Conservation (phyloP, 2,329 filamentous ascomycete genomes). For the Zymoseptoria crescenta region DNA sequence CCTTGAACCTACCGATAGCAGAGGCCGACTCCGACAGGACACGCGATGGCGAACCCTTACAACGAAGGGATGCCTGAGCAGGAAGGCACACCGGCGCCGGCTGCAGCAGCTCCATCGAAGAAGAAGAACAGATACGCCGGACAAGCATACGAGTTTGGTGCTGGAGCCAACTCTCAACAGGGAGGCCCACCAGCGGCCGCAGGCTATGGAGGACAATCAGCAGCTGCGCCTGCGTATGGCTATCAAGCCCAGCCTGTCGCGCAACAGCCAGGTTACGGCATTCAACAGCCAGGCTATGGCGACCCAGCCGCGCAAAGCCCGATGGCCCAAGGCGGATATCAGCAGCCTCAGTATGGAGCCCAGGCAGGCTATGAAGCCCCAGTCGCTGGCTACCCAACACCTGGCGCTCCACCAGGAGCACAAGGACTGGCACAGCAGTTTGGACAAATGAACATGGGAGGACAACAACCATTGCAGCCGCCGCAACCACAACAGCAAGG, state of each 20-base stretch:
- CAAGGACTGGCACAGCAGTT: conserved; percentile 60
- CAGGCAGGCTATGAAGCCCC: conserved; percentile 58
- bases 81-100: conserved; percentile 14
- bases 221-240: conserved; percentile 23
- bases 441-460: conserved; percentile 64
- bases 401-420: conserved; percentile 6
- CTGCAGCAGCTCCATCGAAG: conserved; percentile 40
- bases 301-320: conserved; percentile 18
- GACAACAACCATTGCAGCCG: conserved; percentile 36
- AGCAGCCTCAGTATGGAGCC: conserved; percentile 38
- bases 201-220: conserved; percentile 37
- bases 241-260: conserved; percentile 37
- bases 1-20: background rate
- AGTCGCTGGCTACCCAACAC: conserved; percentile 15
- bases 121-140: conserved; percentile 95
- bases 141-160: conserved; percentile 86
- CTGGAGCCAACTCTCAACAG: conserved; percentile 63
- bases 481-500: conserved; percentile 44
- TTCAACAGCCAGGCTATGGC: conserved; percentile 25
- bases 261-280: conserved; percentile 26
- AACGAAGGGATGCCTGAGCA: conserved; percentile 13
- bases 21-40: background rate
- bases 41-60: conserved; percentile 13
- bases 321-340: conserved; percentile 23
- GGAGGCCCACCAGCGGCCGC: conserved; percentile 36